Base-by-base conservation (phyloP, 371 early-diverging fungal species). In the Phascolomyces articulosus region DNA sequence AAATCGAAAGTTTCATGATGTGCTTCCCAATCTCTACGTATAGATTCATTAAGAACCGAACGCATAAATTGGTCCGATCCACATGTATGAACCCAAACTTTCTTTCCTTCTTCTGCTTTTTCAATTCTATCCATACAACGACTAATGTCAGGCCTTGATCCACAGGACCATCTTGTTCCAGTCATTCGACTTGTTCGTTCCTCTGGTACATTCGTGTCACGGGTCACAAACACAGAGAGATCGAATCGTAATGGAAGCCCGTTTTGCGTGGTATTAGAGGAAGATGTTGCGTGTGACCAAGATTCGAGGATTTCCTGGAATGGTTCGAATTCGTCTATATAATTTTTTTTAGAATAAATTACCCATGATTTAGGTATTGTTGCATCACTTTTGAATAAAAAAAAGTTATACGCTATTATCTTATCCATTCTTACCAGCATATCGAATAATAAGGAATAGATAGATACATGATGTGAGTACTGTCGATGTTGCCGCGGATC, bases 1-100 rank as follows among this genome's bases (percentile, higher is more conserved):
- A 75, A 75, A 47, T 79, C 79, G 58, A 79, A 79, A 11, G 76
- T 75, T 66, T 79, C 79, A 41, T 73, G 67, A 34, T 75, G 76
- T 40, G 61, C 62, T 29, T 64, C 64, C 65, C 75, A 79, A 13
- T 70, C 55, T 58, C 60, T 65, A 0, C 29, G n/a, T 8, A 68
- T 47, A 23, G 74, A 76, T 47, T 66, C 63, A 34, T 78, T 79
- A 11, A 70, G 58, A 7, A 79, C 76, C 9, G 58, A 41, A 26
- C 67, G 40, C 55, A 74, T 79, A 47, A 79, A 75, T 13, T 60
- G 28, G 38, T 64, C 63, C 2, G 70, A 66, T 38, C 74, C 76
- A 51, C 79, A 79, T 8, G 71, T 65, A 59, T 78, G 78, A 4
- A 72, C 72, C 58, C 66, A 79, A 4, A 70, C 74, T 26, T 67